These are phyloP conservation scores for Fraxinus sp. DNA, from an alignment of 305 asterid genomes.

Conservation along the genomic window DNA sequence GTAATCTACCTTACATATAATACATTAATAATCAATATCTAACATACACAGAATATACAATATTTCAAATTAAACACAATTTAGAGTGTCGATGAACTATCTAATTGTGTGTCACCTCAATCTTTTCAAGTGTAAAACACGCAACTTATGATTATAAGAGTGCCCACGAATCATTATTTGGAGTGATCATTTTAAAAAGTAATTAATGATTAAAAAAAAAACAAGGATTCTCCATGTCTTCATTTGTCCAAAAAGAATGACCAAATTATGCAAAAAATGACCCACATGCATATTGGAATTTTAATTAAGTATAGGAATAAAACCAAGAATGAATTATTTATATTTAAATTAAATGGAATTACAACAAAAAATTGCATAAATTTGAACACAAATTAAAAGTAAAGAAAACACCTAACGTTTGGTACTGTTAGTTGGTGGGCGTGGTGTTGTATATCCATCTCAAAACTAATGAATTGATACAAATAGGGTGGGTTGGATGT, in stretches of 20 bases:
- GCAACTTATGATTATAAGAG: neutral
- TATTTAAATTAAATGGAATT: neutral
- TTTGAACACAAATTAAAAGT: neutral
- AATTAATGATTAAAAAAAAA: neutral
- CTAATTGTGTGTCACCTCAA: neutral
- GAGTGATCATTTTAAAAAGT: neutral
- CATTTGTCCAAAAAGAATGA: neutral
- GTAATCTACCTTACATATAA: too few relatives aligned
- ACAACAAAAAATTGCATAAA: neutral
- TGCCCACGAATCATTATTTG: neutral
- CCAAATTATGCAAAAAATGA: neutral
- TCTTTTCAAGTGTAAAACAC: neutral
- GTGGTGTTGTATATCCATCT: slow-evolving; percentile 10
- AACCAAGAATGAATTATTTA: neutral
- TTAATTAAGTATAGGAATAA: neutral
- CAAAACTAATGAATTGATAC: neutral
- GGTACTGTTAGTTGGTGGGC: slow-evolving; percentile 29
- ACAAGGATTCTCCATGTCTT: neutral
- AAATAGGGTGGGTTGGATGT: slow-evolving; percentile 6
- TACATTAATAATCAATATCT: too few relatives aligned
- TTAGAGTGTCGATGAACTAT: neutral
- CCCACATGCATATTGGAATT: neutral
- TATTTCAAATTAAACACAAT: neutral
- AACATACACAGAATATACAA: neutral
- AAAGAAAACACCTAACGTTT: slow-evolving; percentile 23